phyloP scores from a whole-genome alignment of 345 rosid species.

The Sonneratia alba region DNA sequence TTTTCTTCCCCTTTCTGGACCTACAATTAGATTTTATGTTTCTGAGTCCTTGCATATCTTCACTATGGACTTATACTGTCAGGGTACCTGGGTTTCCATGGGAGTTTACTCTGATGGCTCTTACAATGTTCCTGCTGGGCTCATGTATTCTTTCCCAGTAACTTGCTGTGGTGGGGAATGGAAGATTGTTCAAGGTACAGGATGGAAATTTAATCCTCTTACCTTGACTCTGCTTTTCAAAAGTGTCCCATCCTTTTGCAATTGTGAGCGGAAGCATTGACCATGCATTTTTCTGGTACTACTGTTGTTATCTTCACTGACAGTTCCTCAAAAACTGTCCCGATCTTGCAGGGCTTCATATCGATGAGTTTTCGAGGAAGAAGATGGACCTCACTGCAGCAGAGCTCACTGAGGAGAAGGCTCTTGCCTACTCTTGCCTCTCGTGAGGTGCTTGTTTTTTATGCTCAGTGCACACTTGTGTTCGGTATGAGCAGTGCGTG shows the following conservation, averaged over 20 bases:
- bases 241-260: neutral
- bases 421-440: conserved; percentile 51
- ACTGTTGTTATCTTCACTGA: too few relatives aligned
- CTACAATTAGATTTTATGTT: neutral
- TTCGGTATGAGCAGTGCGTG: too few relatives aligned
- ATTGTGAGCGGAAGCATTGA: too few relatives aligned
- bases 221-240: neutral
- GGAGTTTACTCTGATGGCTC: conserved; percentile 99
- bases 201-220: neutral
- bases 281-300: too few relatives aligned
- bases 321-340: too few relatives aligned
- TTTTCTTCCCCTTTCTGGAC: neutral
- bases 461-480: too few relatives aligned
- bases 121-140: conserved; percentile 88
- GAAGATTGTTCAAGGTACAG: conserved; percentile 80
- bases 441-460: too few relatives aligned
- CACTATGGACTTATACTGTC: conserved; percentile 4
- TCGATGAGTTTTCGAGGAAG: conserved; percentile 58
- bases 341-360: conserved; percentile 16
- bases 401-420: conserved; percentile 73
- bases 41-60: neutral
- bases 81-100: conserved; percentile 99
- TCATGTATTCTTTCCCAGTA: conserved; percentile 93
- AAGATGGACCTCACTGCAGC: conserved; percentile 70
- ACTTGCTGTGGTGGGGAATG: conserved; percentile 84